These are phyloP conservation scores for Centella asiatica DNA, from an alignment of 129 eudicot genomes.

Conservation along the genomic window DNA sequence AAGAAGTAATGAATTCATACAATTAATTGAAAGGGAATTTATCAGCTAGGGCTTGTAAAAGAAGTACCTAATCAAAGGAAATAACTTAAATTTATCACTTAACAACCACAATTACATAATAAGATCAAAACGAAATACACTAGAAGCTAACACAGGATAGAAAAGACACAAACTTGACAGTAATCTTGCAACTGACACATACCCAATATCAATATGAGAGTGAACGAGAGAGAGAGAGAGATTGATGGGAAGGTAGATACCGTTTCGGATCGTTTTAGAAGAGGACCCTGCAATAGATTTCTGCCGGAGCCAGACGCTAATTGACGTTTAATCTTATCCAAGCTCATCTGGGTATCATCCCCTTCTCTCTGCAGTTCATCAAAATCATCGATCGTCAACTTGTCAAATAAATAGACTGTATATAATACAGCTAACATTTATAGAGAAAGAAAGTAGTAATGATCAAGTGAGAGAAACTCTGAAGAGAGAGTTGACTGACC, in stretches of 20 bases:
- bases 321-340: constrained; percentile 84
- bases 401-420: too few species aligned
- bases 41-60: too few species aligned
- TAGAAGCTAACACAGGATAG: too few species aligned
- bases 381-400: constrained; percentile 3
- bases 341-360: constrained; percentile 59
- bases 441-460: neutral
- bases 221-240: neutral
- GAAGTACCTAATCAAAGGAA: too few species aligned
- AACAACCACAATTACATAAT: too few species aligned
- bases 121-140: too few species aligned
- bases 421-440: neutral
- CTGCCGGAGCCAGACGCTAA: constrained; percentile 78
- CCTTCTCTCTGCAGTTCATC: constrained; percentile 37
- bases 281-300: constrained; percentile 88
- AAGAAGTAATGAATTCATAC: too few species aligned
- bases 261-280: constrained; percentile 96
- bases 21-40: too few species aligned
- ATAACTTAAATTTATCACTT: too few species aligned
- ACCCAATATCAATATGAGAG: neutral
- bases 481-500: constrained; percentile 33
- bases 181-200: neutral
- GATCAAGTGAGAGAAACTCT: neutral
- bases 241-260: too few species aligned
- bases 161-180: too few species aligned